Conservation (phyloP, 441 rosid species). For the Viola pubescens region DNA sequence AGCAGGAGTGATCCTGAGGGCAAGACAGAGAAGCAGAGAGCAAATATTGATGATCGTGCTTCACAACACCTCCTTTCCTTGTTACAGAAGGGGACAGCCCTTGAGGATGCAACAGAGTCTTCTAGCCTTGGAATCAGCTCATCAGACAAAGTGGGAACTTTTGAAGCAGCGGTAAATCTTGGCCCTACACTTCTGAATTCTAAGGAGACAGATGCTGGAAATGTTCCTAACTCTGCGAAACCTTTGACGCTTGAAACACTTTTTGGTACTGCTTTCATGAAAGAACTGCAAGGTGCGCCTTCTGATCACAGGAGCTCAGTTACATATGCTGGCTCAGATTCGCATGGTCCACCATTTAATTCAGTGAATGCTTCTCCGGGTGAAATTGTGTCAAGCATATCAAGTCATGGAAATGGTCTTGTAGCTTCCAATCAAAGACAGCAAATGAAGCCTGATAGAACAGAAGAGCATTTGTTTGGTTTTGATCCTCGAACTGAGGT, state of each 20-base stretch:
- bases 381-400: conserved; percentile 32
- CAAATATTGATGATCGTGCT: conserved; percentile 50
- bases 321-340: conserved; percentile 40
- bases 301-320: conserved; percentile 32
- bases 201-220: conserved; percentile 34
- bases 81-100: conserved; percentile 55
- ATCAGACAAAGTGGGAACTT: conserved; percentile 23
- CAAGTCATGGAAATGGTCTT: conserved; percentile 29
- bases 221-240: conserved; percentile 31
- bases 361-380: conserved; percentile 27
- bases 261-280: conserved; percentile 93
- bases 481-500: conserved; percentile 35
- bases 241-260: conserved; percentile 84
- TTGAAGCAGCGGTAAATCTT: conserved; percentile 22
- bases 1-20: conserved; percentile 29
- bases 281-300: conserved; percentile 78
- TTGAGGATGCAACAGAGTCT: conserved; percentile 20
- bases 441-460: conserved; percentile 34
- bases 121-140: conserved; percentile 28
- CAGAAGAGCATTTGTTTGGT: conserved; percentile 38
- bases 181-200: conserved; percentile 16
- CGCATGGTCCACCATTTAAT: conserved; percentile 30
- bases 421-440: conserved; percentile 37
- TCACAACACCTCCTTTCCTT: conserved; percentile 87
- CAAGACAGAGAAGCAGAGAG: conserved; percentile 39